A percentile compares a stretch with the other conserved stretches of the same genome.
phyloP scores from a whole-genome alignment of 345 rosid species.

The Populus nigra region DNA sequence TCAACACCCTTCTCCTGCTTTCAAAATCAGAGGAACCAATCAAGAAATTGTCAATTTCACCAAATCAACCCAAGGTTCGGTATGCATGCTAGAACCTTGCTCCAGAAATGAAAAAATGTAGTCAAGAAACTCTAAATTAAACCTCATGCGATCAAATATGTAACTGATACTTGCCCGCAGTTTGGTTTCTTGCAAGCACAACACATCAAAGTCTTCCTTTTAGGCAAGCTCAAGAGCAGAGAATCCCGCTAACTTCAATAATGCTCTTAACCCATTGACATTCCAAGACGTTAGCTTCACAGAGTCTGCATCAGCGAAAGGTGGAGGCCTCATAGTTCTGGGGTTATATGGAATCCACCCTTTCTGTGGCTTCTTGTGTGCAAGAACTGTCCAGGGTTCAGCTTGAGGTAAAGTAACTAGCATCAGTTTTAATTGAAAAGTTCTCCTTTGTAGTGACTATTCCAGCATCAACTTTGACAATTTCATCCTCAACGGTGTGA shows the following conservation, averaged over 20 bases:
- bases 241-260: constrained; percentile 65
- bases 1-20: constrained; percentile 83
- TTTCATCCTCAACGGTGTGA: constrained; percentile 18
- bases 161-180: constrained; percentile 55
- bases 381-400: constrained; percentile 86
- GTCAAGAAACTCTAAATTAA: neutral
- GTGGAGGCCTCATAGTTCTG: constrained; percentile 67
- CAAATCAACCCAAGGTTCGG: neutral
- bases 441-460: constrained; percentile 28
- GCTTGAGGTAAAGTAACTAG: constrained; percentile 30
- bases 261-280: constrained; percentile 87
- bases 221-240: constrained; percentile 79
- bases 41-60: neutral
- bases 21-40: constrained; percentile 4
- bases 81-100: neutral
- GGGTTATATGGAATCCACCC: constrained; percentile 84
- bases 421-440: constrained; percentile 33
- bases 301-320: constrained; percentile 46
- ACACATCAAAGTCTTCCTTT: constrained; percentile 74
- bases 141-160: neutral
- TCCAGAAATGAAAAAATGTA: neutral
- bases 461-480: constrained; percentile 26
- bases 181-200: constrained; percentile 96
- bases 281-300: constrained; percentile 89
- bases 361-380: constrained; percentile 92